Evolutionary conservation across 345 rosid genomes (phyloP).

Genomic region (Rhodamnia rubescens): DNA sequence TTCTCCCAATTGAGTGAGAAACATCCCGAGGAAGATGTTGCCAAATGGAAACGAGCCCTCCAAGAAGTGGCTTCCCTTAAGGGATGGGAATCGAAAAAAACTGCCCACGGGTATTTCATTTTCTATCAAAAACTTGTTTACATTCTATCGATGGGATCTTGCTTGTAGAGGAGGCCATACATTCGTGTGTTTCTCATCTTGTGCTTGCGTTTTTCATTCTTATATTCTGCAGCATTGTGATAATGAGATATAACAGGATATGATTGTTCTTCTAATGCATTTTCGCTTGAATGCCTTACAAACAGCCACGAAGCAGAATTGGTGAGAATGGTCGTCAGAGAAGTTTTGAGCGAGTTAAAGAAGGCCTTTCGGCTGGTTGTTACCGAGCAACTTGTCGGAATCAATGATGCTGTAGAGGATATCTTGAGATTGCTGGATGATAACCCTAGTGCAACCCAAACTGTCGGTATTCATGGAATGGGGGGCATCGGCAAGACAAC

Average conservation of each 20-base stretch:
- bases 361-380: background rate
- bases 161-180: background rate
- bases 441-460: background rate
- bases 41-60: background rate
- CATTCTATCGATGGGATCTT: background rate
- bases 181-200: background rate
- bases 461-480: background rate
- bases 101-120: background rate
- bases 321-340: background rate
- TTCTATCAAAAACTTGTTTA: background rate
- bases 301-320: background rate
- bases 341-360: background rate
- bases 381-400: background rate
- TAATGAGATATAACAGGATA: background rate
- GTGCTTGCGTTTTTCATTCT: background rate
- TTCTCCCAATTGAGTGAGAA: background rate
- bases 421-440: background rate
- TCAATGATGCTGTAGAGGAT: background rate
- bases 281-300: background rate
- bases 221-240: too few species aligned
- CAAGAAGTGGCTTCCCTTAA: background rate
- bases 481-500: background rate
- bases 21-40: background rate
- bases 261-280: background rate
- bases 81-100: background rate